Percentiles rank a stretch among this genome's conserved stretches.
Evolutionary conservation across 352 stramenopile genomes (phyloP).

Genomic region (Saprolegnia parasitica): DNA sequence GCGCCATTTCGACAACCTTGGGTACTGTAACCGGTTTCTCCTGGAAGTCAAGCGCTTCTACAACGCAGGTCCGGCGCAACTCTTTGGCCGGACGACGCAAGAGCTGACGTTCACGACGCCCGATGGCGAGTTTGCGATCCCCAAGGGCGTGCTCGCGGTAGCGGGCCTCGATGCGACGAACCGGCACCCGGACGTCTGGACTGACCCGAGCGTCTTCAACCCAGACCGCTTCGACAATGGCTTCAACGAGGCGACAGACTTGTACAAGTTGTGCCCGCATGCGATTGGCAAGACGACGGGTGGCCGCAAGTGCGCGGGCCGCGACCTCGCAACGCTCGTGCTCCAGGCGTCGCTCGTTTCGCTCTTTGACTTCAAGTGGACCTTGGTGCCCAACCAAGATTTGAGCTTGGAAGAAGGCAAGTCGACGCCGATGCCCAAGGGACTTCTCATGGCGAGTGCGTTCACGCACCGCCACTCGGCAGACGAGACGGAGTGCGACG

Average conservation of each 20-base stretch:
- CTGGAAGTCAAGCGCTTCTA: constrained; percentile 26
- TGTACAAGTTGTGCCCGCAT: constrained; percentile 20
- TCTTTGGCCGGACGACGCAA: constrained; percentile 7
- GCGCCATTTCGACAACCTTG: constrained; percentile 15
- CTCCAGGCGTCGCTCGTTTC: constrained; percentile 17
- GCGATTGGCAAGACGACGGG: neutral
- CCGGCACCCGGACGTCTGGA: constrained; percentile 16
- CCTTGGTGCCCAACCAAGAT: constrained; percentile 19
- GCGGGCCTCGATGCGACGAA: constrained; percentile 20
- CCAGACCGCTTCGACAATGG: constrained; percentile 16
- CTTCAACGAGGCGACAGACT: neutral
- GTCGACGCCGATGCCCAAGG: constrained; percentile 13
- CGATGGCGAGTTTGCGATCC: neutral
- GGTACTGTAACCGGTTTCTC: constrained; percentile 21
- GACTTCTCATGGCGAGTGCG: neutral
- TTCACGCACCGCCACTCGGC: neutral
- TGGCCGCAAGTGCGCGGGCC: constrained; percentile 4
- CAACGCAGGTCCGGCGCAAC: constrained; percentile 11
- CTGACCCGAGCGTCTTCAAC: neutral
- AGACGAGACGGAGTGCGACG: neutral
- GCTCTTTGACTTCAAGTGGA: constrained; percentile 25
- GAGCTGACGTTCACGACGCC: neutral
- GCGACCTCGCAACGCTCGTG: neutral
- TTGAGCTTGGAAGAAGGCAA: neutral
- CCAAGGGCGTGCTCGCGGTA: constrained; percentile 13